Evolutionary conservation across 2,329 filamentous ascomycete genomes (phyloP).

Genomic region (Aspergillus thermomutatus): DNA sequence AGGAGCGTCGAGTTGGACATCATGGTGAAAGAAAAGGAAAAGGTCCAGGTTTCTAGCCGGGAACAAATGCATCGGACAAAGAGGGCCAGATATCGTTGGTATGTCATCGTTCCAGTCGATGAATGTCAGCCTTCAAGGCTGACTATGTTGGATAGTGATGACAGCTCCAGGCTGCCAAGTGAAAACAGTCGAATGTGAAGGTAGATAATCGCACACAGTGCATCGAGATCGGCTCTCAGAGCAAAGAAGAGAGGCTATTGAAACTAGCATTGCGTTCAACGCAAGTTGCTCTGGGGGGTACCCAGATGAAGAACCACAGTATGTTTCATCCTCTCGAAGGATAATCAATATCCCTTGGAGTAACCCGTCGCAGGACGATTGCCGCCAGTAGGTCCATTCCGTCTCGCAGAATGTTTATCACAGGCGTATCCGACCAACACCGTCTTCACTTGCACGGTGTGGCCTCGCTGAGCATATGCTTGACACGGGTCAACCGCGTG

Average conservation of each 20-base stretch:
- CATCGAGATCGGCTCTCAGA: too few relatives aligned
- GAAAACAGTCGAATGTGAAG: neutral
- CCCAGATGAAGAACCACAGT: too few relatives aligned
- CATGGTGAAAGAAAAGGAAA: neutral
- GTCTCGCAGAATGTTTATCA: slow-evolving; percentile 46
- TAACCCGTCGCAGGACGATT: slow-evolving; percentile 25
- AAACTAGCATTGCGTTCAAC: neutral
- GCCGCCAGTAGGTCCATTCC: slow-evolving; percentile 2
- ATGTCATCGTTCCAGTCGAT: neutral
- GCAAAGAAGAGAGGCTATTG: neutral
- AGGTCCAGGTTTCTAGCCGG: neutral
- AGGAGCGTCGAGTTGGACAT: neutral
- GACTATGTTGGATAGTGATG: neutral
- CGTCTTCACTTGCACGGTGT: slow-evolving; percentile 68
- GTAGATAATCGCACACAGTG: neutral
- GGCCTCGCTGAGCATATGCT: slow-evolving; percentile 69
- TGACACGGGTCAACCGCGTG: slow-evolving; percentile 82
- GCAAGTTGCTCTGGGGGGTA: neutral
- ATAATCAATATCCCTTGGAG: slow-evolving; percentile 17
- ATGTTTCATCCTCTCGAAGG: neutral
- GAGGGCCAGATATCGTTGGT: neutral
- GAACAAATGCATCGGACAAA: neutral
- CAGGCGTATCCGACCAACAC: slow-evolving; percentile 84
- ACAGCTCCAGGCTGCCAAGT: neutral
- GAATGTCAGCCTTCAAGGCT: neutral